These are phyloP conservation scores for Phytopythium montanum DNA, from an alignment of 352 stramenopile genomes.

Conservation along the genomic window DNA sequence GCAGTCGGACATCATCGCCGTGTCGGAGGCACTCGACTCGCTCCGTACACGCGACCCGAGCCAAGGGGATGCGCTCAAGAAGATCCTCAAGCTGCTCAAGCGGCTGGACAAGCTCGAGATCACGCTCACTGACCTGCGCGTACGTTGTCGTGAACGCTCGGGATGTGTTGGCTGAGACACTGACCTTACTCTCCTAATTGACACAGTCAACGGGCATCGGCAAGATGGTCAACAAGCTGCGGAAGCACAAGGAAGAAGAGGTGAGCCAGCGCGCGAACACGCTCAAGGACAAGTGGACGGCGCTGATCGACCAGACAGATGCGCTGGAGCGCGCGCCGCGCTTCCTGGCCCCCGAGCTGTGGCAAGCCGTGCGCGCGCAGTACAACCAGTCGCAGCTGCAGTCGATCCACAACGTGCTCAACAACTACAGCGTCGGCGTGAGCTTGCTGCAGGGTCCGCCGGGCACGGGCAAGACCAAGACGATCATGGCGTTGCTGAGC, in stretches of 20 bases:
- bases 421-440: conserved; percentile 83
- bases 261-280: conserved; percentile 38
- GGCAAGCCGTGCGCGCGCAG: conserved; percentile 67
- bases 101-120: conserved; percentile 69
- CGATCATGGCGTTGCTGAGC: conserved; percentile 83
- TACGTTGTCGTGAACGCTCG: conserved; percentile 17
- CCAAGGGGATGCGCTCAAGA: conserved; percentile 18
- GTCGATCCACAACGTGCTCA: conserved; percentile 82
- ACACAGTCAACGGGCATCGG: conserved; percentile 78
- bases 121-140: conserved; percentile 73
- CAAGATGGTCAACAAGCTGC: conserved; percentile 82
- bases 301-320: conserved; percentile 68
- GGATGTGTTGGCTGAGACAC: background rate
- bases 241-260: conserved; percentile 64
- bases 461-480: conserved; percentile 94
- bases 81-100: conserved; percentile 64
- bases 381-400: conserved; percentile 88
- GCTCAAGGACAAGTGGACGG: conserved; percentile 81
- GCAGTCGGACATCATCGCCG: conserved; percentile 66
- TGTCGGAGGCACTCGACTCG: conserved; percentile 59
- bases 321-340: conserved; percentile 45
- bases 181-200: background rate
- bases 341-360: conserved; percentile 60
- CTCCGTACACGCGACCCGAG: conserved; percentile 29
- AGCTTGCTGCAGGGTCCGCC: conserved; percentile 94